A percentile compares a stretch with the other conserved stretches of the same genome.
Evolutionary conservation across 129 eudicot species (phyloP).

Genomic region (Flaveria bidentis): DNA sequence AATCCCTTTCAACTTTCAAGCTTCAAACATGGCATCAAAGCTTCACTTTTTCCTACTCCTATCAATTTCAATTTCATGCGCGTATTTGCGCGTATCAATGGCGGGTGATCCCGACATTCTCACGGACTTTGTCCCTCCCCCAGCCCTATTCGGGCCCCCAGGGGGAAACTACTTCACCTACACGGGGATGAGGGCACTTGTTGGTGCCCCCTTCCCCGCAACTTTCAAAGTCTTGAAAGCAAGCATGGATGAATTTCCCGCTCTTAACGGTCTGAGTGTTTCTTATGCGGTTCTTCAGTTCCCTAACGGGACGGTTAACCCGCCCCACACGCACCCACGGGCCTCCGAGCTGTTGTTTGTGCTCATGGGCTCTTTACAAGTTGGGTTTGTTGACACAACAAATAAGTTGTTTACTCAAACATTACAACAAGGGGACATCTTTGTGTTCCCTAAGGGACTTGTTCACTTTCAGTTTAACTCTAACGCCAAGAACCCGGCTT

Average conservation of each 20-base stretch:
- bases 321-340: constrained; percentile 37
- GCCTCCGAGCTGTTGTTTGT: constrained; percentile 35
- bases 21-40: constrained; percentile 28
- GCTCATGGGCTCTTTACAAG: constrained; percentile 32
- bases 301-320: constrained; percentile 35
- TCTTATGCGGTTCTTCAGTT: constrained; percentile 31
- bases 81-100: constrained; percentile 12
- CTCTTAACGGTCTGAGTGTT: constrained; percentile 29
- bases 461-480: constrained; percentile 20
- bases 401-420: constrained; percentile 30
- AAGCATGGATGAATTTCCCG: constrained; percentile 32
- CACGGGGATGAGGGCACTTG: constrained; percentile 29
- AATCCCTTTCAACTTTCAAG: not conserved
- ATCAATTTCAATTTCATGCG: constrained; percentile 23
- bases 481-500: constrained; percentile 16
- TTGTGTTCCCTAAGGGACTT: constrained; percentile 32
- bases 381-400: constrained; percentile 33
- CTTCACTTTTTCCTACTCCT: constrained; percentile 15
- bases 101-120: constrained; percentile 35
- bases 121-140: constrained; percentile 26
- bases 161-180: constrained; percentile 31
- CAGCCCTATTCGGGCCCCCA: not conserved
- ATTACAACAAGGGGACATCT: constrained; percentile 29
- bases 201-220: constrained; percentile 17
- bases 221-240: constrained; percentile 29